Percentiles rank a stretch among this genome's conserved stretches.
These are phyloP conservation scores for Purshia tridentata DNA, from an alignment of 306 rosid genomes.

Conservation along the genomic window DNA sequence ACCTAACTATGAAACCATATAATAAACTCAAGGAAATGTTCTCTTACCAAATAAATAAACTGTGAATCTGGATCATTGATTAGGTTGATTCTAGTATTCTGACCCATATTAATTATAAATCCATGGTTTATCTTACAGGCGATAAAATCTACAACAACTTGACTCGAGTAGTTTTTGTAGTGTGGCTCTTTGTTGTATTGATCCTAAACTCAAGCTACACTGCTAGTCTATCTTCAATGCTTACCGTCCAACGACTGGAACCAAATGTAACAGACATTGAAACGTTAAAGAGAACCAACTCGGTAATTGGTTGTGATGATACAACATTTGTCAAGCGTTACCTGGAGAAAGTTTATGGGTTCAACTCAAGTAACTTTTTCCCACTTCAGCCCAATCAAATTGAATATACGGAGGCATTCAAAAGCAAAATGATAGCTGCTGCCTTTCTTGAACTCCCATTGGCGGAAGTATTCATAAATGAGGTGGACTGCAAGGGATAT, in stretches of 20 bases:
- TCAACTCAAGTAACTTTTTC: too few relatives aligned
- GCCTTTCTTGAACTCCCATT: slow-evolving; percentile 67
- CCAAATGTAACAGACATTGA: slow-evolving; percentile 35
- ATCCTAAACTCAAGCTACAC: slow-evolving; percentile 64
- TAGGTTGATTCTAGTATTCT: too few relatives aligned
- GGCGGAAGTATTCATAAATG: slow-evolving; percentile 42
- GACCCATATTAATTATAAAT: too few relatives aligned
- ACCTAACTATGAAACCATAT: background rate
- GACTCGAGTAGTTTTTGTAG: slow-evolving; percentile 42
- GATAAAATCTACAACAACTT: slow-evolving; percentile 42
- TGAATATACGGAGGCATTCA: slow-evolving; percentile 30
- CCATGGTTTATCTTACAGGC: slow-evolving; percentile 29
- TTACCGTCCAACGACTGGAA: slow-evolving; percentile 39
- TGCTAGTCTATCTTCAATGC: slow-evolving; percentile 59
- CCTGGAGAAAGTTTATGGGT: too few relatives aligned
- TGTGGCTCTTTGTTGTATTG: slow-evolving; percentile 53
- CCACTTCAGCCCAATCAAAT: too few relatives aligned
- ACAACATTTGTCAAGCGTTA: background rate
- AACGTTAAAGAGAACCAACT: slow-evolving; percentile 41
- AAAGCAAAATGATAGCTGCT: slow-evolving; percentile 37
- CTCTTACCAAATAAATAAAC: too few relatives aligned
- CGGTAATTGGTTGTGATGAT: slow-evolving; percentile 42
- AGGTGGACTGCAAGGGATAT: slow-evolving; percentile 40
- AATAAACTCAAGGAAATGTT: too few relatives aligned
- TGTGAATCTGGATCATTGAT: background rate